Percentiles rank a stretch among this genome's conserved stretches.
Evolutionary conservation across 331 rosid genomes (phyloP).

Genomic region (Cydonia oblonga): DNA sequence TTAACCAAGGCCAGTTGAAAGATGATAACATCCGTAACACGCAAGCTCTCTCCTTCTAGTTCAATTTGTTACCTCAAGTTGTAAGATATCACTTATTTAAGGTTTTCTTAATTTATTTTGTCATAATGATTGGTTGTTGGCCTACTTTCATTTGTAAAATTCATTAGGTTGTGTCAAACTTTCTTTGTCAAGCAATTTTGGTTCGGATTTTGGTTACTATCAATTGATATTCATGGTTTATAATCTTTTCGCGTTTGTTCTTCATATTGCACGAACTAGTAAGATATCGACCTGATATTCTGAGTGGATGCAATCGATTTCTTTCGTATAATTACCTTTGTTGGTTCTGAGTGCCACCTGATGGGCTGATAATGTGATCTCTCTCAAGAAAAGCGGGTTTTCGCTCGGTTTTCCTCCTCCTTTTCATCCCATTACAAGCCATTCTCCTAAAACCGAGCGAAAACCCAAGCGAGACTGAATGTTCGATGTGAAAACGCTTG

Average conservation of each 20-base stretch:
- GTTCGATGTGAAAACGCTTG: too few species aligned
- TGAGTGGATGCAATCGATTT: neutral
- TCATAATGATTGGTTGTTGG: conserved; percentile 6
- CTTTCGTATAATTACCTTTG: too few species aligned
- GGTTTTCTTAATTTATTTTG: neutral
- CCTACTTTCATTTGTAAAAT: conserved; percentile 7
- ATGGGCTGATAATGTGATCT: too few species aligned
- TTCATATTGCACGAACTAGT: neutral
- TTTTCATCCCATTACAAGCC: too few species aligned
- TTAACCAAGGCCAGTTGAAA: conserved; percentile 1
- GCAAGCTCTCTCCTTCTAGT: neutral
- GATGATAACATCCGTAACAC: conserved; percentile 1
- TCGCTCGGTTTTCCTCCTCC: too few species aligned
- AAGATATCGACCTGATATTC: neutral
- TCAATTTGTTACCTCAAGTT: conserved; percentile 9
- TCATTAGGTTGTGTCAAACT: neutral
- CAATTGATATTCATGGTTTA: conserved; percentile 5
- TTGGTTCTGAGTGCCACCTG: too few species aligned
- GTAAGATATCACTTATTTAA: conserved; percentile 18
- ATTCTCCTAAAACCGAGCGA: too few species aligned
- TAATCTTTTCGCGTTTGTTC: neutral
- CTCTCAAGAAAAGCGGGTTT: neutral
- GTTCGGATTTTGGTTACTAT: conserved; percentile 7
- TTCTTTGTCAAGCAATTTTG: conserved; percentile 7
- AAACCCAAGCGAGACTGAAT: too few species aligned